A percentile compares a stretch with the other conserved stretches of the same genome.
These are phyloP conservation scores for Daldinia vernicosa DNA, from an alignment of 495 filamentous ascomycete species.

Conservation along the genomic window DNA sequence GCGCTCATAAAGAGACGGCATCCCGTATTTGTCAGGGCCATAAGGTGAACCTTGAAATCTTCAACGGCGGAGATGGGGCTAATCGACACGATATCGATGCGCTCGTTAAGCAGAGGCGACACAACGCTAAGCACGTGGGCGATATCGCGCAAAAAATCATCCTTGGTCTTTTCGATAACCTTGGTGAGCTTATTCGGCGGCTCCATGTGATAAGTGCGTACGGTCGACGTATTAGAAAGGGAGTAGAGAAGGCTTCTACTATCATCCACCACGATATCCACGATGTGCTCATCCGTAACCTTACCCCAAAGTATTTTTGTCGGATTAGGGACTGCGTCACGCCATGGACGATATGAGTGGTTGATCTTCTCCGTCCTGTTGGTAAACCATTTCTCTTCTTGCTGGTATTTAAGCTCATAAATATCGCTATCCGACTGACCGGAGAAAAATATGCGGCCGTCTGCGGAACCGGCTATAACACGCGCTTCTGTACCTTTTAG, in stretches of 20 bases:
- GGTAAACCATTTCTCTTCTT: slow-evolving; percentile 95
- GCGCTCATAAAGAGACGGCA: slow-evolving; percentile 93
- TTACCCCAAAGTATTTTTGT: slow-evolving; percentile 46
- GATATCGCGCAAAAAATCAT: slow-evolving; percentile 67
- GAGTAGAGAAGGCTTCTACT: slow-evolving; percentile 88
- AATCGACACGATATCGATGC: slow-evolving; percentile 79
- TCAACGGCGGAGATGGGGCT: slow-evolving; percentile 83
- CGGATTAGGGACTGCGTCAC: slow-evolving; percentile 70
- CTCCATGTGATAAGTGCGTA: slow-evolving; percentile 84
- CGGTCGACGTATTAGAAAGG: slow-evolving; percentile 83
- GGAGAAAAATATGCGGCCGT: slow-evolving; percentile 90
- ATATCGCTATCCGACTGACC: slow-evolving; percentile 84
- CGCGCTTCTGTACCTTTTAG: slow-evolving; percentile 74
- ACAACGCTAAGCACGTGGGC: slow-evolving; percentile 76
- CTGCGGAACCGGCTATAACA: slow-evolving; percentile 79
- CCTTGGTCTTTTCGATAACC: slow-evolving; percentile 65
- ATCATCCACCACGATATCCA: slow-evolving; percentile 86
- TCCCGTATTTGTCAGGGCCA: slow-evolving; percentile 89
- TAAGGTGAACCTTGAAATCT: slow-evolving; percentile 83
- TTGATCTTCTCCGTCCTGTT: slow-evolving; percentile 82
- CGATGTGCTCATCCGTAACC: slow-evolving; percentile 64
- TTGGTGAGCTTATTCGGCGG: slow-evolving; percentile 57
- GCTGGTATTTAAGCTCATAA: slow-evolving; percentile 93
- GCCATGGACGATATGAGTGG: slow-evolving; percentile 80
- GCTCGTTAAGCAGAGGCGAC: slow-evolving; percentile 71